A percentile compares a stretch with the other conserved stretches of the same genome.
phyloP scores from a whole-genome alignment of 352 stramenopile species.

The Proteromonas lacertae region DNA sequence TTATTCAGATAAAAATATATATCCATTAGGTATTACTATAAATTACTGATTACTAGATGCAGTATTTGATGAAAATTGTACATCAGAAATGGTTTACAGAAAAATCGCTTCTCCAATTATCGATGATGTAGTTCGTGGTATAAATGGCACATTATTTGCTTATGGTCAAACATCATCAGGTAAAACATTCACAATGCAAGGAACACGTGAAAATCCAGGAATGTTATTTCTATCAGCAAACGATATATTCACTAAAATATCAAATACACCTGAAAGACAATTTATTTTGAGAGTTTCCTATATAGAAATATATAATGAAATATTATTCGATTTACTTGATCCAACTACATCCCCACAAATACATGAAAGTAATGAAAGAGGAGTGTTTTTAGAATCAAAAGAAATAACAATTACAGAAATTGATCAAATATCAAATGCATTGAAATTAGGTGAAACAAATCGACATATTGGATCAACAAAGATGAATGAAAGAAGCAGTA shows the following conservation, averaged over 20 bases:
- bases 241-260: conserved; percentile 57
- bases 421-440: too few relatives aligned
- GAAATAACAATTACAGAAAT: conserved; percentile 44
- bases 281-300: conserved; percentile 82
- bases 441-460: conserved; percentile 47
- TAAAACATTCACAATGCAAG: conserved; percentile 88
- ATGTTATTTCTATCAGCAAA: conserved; percentile 56
- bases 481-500: conserved; percentile 85
- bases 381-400: conserved; percentile 59
- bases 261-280: conserved; percentile 32
- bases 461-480: conserved; percentile 59
- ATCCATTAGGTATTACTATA: conserved; percentile 24
- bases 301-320: too few relatives aligned
- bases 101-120: conserved; percentile 46
- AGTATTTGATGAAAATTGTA: conserved; percentile 14
- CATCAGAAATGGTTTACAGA: conserved; percentile 43
- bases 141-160: conserved; percentile 63
- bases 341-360: too few relatives aligned
- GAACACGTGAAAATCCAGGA: conserved; percentile 15
- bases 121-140: conserved; percentile 41
- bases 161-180: too few relatives aligned
- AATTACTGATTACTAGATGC: conserved; percentile 27
- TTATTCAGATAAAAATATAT: conserved; percentile 16
- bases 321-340: too few relatives aligned
- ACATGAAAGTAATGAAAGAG: too few relatives aligned